phyloP scores from a whole-genome alignment of 2,329 filamentous ascomycete species.

The Curvularia eragrostidis region DNA sequence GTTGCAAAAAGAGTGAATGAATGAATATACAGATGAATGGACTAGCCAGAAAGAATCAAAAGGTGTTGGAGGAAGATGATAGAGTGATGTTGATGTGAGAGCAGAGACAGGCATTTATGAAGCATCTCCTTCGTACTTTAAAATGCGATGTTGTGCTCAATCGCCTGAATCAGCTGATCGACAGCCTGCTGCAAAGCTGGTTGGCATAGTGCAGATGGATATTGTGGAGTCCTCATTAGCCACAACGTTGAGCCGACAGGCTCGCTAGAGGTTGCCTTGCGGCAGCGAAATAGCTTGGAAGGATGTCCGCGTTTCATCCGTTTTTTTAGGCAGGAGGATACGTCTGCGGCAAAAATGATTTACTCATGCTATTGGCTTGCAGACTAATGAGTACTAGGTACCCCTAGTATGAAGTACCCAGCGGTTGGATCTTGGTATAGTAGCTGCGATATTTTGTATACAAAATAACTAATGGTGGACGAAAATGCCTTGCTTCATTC shows the following conservation, averaged over 20 bases:
- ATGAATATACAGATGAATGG: background rate
- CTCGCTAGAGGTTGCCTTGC: background rate
- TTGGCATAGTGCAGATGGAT: background rate
- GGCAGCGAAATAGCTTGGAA: background rate
- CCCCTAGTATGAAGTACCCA: background rate
- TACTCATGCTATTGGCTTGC: background rate
- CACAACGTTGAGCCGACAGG: background rate
- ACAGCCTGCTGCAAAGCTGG: background rate
- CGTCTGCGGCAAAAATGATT: background rate
- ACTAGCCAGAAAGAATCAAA: background rate
- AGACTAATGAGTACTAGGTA: background rate
- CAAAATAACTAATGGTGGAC: background rate
- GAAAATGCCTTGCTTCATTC: background rate
- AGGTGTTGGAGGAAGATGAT: background rate
- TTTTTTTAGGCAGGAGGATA: background rate
- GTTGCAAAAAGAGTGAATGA: background rate
- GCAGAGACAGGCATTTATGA: constrained; percentile 1
- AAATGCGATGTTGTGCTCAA: background rate
- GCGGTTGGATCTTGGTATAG: background rate
- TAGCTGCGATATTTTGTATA: background rate
- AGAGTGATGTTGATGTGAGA: background rate
- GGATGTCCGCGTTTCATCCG: background rate
- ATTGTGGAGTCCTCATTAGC: background rate
- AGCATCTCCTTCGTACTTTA: background rate
- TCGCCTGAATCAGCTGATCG: background rate